Conservation (phyloP, 306 rosid genomes). For the Quercus aquifolioides region DNA sequence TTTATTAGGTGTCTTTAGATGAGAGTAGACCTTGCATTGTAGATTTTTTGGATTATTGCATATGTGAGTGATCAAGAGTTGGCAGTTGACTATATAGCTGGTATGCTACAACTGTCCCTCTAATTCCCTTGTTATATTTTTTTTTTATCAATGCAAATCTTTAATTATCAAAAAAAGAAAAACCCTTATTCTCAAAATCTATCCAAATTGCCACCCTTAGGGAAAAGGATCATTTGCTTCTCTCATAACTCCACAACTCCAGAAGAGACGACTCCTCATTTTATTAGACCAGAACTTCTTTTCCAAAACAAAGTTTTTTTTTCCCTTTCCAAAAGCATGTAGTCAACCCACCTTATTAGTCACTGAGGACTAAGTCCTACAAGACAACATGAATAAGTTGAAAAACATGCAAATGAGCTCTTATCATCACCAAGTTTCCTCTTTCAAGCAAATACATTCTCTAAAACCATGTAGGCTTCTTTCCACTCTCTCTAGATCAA, state of each 20-base stretch:
- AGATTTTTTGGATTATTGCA: no score
- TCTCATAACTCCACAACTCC: neutral
- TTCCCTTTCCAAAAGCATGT: no score
- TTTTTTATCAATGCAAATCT: no score
- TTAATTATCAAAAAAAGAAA: no score
- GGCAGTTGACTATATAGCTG: no score
- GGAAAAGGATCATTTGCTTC: neutral
- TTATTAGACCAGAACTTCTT: neutral
- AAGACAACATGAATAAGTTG: neutral
- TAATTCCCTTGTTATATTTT: no score
- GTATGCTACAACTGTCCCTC: no score
- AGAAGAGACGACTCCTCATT: neutral
- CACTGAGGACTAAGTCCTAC: neutral
- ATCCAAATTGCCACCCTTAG: neutral
- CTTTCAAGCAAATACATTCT: neutral
- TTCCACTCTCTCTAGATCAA: no score
- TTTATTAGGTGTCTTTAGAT: no score
- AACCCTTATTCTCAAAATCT: neutral
- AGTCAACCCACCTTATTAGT: neutral
- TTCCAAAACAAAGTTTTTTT: neutral
- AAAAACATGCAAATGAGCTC: neutral
- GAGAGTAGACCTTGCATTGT: no score
- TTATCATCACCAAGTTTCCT: neutral
- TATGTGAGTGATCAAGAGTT: no score
- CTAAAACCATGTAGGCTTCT: no score